Evolutionary conservation across 257 asterid genomes (phyloP), one percentile per base, ranked within the genome.

Genomic region (Solanum verrucosum): DNA sequence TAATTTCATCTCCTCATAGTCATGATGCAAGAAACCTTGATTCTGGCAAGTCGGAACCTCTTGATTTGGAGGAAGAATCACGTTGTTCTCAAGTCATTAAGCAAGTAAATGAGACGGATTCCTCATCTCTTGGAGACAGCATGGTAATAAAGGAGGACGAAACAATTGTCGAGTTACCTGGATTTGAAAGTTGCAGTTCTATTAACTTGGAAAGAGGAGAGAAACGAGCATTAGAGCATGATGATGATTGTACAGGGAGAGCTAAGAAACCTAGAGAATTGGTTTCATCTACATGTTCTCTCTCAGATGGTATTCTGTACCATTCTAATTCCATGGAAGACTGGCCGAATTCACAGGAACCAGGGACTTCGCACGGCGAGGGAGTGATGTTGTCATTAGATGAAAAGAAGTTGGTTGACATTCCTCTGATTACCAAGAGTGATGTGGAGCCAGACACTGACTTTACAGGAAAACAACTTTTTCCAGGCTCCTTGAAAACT

Each of bases 401-500:
- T 87, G 93, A 93, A 77, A 93, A 83, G 74, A 88, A 87, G 88
- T 90, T 91, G 91, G 87, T 91, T 83, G 94, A 91, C 87, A 68
- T 93, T 84, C 88, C 96, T 81, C 89, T 90, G 52, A 89, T 91
- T 91, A 90, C 96, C 59, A 89, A 90, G 88, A 91, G 87, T 84
- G 91, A 85, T n/a, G 42, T 89, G 60, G 93, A 90, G 27, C 83
- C 93, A 20, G 88, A 88, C 59, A 81, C 73, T 78, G 94, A 90
- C 73, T 92, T 90, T 87, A 83, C 93, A 72, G 97, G 92, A 91
- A 95, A 92, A 85, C 95, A 93, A 87, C 91, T 95, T 29, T 91
- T 94, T 90, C 94, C 96, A 0, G 92, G 93, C 85, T 94, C 98
- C 89, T 96, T 95, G 68, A 96, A 95, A 90, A 95, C 96, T 27